Conservation (phyloP, 2,329 filamentous ascomycete genomes). For the Cordyceps farinosa region DNA sequence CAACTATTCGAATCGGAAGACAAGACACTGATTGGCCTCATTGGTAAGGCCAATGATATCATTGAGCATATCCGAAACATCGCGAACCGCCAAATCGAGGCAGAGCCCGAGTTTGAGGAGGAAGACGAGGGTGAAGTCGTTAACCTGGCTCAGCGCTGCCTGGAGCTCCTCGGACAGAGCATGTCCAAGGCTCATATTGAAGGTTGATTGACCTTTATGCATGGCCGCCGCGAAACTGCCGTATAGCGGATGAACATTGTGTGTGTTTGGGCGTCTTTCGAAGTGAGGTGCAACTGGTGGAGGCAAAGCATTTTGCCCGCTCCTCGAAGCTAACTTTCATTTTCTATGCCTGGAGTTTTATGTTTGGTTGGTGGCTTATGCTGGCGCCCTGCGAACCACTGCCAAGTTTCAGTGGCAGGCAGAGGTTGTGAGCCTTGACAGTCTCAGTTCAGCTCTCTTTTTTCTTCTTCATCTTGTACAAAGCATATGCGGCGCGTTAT, state of each 20-base stretch:
- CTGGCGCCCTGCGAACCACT: slow-evolving; percentile 1
- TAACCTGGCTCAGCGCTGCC: slow-evolving; percentile 80
- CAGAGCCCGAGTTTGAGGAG: slow-evolving; percentile 80
- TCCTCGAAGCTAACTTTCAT: slow-evolving; percentile 9
- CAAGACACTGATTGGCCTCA: slow-evolving; percentile 78
- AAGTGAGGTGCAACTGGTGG: neutral
- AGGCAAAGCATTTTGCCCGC: neutral
- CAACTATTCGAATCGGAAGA: slow-evolving; percentile 96
- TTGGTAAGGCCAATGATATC: slow-evolving; percentile 86
- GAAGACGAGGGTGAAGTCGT: slow-evolving; percentile 93
- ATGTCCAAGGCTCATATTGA: slow-evolving; percentile 79
- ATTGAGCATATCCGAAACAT: slow-evolving; percentile 90
- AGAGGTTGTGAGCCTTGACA: slow-evolving; percentile 4
- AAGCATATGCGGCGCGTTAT: slow-evolving; percentile 31
- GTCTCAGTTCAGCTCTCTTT: slow-evolving; percentile 19
- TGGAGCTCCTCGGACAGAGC: slow-evolving; percentile 77
- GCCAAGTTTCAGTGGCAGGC: neutral
- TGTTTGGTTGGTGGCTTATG: slow-evolving; percentile 14
- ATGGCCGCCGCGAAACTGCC: neutral
- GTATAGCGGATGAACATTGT: neutral
- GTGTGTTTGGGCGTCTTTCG: neutral
- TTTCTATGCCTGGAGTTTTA: slow-evolving; percentile 16
- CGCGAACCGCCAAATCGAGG: slow-evolving; percentile 82
- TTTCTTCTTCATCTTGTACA: slow-evolving; percentile 28
- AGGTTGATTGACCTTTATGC: slow-evolving; percentile 47